Evolutionary conservation across 2,329 filamentous ascomycete species (phyloP).

Genomic region (Myotisia sp.): DNA sequence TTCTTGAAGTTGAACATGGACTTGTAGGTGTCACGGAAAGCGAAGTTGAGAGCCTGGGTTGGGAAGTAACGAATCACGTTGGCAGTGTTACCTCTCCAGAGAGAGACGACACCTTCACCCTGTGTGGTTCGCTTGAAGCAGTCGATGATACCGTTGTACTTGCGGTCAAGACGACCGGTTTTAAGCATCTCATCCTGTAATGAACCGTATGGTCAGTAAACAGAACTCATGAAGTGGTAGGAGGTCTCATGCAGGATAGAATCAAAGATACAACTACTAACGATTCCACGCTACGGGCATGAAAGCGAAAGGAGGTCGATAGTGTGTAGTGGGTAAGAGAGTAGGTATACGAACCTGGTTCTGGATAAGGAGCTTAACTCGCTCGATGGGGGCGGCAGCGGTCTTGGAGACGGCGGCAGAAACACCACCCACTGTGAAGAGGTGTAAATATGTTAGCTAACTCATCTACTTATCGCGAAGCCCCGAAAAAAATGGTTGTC

Average conservation of each 20-base stretch:
- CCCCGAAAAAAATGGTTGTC: not conserved
- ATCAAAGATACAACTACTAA: too few relatives aligned
- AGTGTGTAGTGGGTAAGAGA: not conserved
- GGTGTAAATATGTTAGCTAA: constrained; percentile 5
- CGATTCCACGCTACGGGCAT: too few relatives aligned
- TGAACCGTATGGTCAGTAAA: too few relatives aligned
- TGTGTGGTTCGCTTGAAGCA: constrained; percentile 89
- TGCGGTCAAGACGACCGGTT: constrained; percentile 92
- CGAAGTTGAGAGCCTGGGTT: constrained; percentile 99
- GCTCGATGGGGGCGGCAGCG: constrained; percentile 98
- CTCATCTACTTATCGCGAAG: not conserved
- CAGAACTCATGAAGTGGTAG: too few relatives aligned
- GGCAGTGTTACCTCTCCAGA: constrained; percentile 99
- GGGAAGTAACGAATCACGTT: constrained; percentile 99
- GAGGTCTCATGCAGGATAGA: too few relatives aligned
- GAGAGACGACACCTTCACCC: constrained; percentile 82
- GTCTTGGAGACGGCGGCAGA: constrained; percentile 99
- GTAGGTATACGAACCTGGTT: constrained; percentile 66
- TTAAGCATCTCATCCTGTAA: constrained; percentile 99
- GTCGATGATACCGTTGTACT: constrained; percentile 85
- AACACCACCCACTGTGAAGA: constrained; percentile 84
- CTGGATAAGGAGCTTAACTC: constrained; percentile 99
- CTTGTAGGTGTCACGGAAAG: constrained; percentile 99
- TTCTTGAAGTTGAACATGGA: constrained; percentile 99
- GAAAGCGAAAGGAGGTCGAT: not conserved